Percentiles rank a stretch among this genome's conserved stretches.
phyloP scores from a whole-genome alignment of 2,329 filamentous ascomycete species.

The Monilinia laxa region DNA sequence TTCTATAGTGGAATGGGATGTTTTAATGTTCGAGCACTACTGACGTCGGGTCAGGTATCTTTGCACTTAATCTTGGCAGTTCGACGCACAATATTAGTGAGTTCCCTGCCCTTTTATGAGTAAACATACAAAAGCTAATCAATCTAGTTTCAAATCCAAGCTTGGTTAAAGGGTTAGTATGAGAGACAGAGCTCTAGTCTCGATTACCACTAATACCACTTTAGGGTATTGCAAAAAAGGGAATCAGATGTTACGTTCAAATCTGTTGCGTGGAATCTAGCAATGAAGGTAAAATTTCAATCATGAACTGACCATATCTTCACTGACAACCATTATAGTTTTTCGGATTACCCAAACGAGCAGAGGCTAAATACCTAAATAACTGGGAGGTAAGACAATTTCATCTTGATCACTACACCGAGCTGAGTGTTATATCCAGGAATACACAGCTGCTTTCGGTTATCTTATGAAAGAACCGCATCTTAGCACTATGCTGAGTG shows the following conservation, averaged over 20 bases:
- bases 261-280: conserved; percentile 29
- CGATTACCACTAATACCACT: conserved; percentile 19
- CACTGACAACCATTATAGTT: conserved; percentile 28
- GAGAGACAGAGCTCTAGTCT: background rate
- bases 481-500: conserved; percentile 44
- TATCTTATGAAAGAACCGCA: conserved; percentile 49
- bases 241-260: conserved; percentile 31
- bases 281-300: conserved; percentile 28
- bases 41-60: conserved; percentile 27
- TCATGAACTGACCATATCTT: background rate
- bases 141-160: conserved; percentile 33
- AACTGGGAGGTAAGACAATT: conserved; percentile 40
- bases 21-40: background rate
- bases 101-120: conserved; percentile 7
- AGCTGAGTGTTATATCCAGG: conserved; percentile 28
- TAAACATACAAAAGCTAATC: background rate
- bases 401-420: conserved; percentile 25
- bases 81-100: conserved; percentile 36
- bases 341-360: conserved; percentile 35
- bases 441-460: conserved; percentile 27
- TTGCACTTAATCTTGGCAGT: conserved; percentile 34
- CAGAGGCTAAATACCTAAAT: conserved; percentile 32
- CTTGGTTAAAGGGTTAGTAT: conserved; percentile 30
- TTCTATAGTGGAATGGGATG: background rate
- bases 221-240: conserved; percentile 33